Conservation (phyloP, 2,329 filamentous ascomycete species). For the Rosellinia necatrix region DNA sequence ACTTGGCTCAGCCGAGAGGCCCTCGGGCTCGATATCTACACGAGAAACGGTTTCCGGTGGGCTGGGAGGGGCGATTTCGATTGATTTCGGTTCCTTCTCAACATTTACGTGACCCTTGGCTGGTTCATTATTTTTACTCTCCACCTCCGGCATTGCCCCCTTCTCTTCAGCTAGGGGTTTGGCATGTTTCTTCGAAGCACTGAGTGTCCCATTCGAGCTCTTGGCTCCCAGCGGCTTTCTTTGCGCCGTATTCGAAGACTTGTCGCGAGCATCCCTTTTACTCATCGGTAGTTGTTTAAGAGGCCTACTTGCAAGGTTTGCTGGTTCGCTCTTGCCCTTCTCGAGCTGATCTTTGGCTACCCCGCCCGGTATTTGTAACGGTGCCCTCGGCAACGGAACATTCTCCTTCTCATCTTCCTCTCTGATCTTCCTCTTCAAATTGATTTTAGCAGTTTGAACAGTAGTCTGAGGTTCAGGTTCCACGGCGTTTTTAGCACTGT, state of each 20-base stretch:
- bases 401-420: conserved; percentile 58
- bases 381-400: conserved; percentile 40
- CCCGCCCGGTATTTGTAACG: conserved; percentile 35
- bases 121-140: conserved; percentile 34
- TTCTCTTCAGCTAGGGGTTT: conserved; percentile 45
- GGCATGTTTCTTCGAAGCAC: conserved; percentile 59
- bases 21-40: conserved; percentile 39
- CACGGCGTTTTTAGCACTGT: neutral
- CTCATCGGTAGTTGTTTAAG: conserved; percentile 52
- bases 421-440: conserved; percentile 63
- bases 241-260: conserved; percentile 30
- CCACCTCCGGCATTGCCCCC: conserved; percentile 46
- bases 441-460: conserved; percentile 47
- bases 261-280: conserved; percentile 48
- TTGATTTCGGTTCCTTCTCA: conserved; percentile 33
- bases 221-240: conserved; percentile 60
- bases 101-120: conserved; percentile 25
- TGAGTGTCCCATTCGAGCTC: conserved; percentile 63
- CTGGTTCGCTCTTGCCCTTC: conserved; percentile 30
- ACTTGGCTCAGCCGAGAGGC: conserved; percentile 46
- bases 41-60: conserved; percentile 27
- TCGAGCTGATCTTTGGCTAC: conserved; percentile 39
- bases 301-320: conserved; percentile 44
- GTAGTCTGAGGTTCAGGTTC: conserved; percentile 21
- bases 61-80: conserved; percentile 38